Percentiles rank a stretch among this genome's conserved stretches.
These are phyloP conservation scores for Coniella lustricola DNA, from an alignment of 2,329 filamentous ascomycete genomes.

Conservation along the genomic window DNA sequence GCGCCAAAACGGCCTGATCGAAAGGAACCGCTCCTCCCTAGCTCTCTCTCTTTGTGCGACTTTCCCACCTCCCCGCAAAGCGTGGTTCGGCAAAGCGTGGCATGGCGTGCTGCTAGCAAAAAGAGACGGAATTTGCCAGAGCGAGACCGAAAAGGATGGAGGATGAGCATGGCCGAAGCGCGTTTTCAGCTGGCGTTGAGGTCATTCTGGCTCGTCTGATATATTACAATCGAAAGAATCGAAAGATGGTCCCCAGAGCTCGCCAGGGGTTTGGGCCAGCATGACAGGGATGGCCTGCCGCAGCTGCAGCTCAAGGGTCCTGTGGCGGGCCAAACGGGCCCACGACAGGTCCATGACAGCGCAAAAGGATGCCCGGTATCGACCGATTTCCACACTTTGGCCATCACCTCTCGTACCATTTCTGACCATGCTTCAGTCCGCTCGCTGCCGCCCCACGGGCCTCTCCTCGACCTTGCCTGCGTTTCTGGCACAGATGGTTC, in stretches of 20 bases:
- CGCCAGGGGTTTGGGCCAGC: background rate
- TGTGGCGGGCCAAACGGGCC: background rate
- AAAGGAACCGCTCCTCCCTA: background rate
- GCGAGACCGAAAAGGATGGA: background rate
- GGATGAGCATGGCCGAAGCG: background rate
- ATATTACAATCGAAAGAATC: constrained; percentile 1
- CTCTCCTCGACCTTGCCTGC: background rate
- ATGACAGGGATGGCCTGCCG: background rate
- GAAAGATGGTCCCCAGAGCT: background rate
- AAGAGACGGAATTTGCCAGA: background rate
- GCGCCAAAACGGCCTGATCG: too few relatives aligned
- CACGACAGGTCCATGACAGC: too few relatives aligned
- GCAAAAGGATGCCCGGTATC: constrained; percentile 10
- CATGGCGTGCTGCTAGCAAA: background rate
- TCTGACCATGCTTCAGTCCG: constrained; percentile 7
- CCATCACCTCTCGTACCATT: constrained; percentile 14
- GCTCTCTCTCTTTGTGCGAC: background rate
- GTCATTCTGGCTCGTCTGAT: constrained; percentile 6
- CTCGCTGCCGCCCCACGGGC: constrained; percentile 3
- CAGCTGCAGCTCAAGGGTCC: too few relatives aligned
- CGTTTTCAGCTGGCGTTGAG: background rate
- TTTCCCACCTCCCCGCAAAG: too few relatives aligned
- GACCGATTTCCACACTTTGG: constrained; percentile 15
- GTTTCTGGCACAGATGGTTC: too few relatives aligned
- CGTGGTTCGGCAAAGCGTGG: too few relatives aligned